A percentile compares a stretch with the other conserved stretches of the same genome.
Evolutionary conservation across 2,329 filamentous ascomycete species (phyloP).

Genomic region (Colletotrichum sublineola): DNA sequence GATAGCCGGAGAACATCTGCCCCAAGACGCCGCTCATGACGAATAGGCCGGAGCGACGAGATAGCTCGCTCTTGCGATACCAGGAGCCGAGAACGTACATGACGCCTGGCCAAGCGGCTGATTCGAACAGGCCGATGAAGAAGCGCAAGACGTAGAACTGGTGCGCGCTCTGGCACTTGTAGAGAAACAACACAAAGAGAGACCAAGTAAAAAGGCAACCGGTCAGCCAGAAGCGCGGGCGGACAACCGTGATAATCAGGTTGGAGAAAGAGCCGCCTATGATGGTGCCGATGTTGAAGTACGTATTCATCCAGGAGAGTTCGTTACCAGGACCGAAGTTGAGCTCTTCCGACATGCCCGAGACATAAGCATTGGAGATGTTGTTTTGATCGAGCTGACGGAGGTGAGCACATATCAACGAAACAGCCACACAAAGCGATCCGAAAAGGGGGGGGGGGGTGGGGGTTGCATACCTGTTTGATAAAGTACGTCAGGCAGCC

Average conservation of each 20-base stretch:
- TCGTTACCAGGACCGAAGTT: conserved; percentile 56
- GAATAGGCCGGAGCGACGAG: conserved; percentile 68
- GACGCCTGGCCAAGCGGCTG: conserved; percentile 68
- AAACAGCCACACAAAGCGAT: too few species aligned
- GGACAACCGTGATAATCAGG: conserved; percentile 58
- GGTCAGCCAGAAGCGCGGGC: conserved; percentile 58
- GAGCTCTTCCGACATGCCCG: conserved; percentile 62
- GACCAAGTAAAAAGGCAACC: conserved; percentile 55
- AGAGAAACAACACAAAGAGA: conserved; percentile 57
- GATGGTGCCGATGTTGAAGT: conserved; percentile 62
- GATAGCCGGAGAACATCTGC: conserved; percentile 54
- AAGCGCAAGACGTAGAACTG: conserved; percentile 64
- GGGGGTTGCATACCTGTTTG: conserved; percentile 48
- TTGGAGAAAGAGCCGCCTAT: conserved; percentile 60
- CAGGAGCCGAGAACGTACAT: conserved; percentile 68
- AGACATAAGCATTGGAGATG: conserved; percentile 63
- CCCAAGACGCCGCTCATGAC: conserved; percentile 69
- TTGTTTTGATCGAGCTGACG: conserved; percentile 58
- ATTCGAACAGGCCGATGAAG: conserved; percentile 67
- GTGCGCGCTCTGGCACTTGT: conserved; percentile 52
- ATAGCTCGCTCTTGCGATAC: conserved; percentile 71
- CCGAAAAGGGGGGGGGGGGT: too few species aligned
- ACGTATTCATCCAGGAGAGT: conserved; percentile 61
- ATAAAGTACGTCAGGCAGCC: conserved; percentile 62
- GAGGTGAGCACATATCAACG: not conserved